Conservation (phyloP, 441 rosid genomes). For the Corymbia citriodora region DNA sequence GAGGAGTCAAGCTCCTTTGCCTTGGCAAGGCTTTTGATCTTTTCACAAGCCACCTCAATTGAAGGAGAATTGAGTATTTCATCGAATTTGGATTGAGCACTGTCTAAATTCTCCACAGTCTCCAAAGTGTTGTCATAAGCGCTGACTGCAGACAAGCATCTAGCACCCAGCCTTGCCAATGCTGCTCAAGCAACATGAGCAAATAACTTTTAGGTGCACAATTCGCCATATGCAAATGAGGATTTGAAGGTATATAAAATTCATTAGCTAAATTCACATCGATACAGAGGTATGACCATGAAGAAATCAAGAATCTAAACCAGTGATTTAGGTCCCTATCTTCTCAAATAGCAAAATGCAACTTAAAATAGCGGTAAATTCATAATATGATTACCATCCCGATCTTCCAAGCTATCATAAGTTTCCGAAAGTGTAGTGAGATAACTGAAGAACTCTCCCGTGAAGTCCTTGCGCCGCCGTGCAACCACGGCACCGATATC, state of each 20-base stretch:
- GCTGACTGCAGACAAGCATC: constrained; percentile 84
- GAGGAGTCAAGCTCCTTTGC: constrained; percentile 89
- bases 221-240: background rate
- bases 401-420: constrained; percentile 62
- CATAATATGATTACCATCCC: constrained; percentile 56
- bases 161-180: constrained; percentile 65
- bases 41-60: constrained; percentile 77
- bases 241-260: background rate
- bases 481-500: constrained; percentile 75
- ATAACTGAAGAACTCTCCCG: constrained; percentile 67
- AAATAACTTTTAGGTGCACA: background rate
- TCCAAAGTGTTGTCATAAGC: constrained; percentile 81
- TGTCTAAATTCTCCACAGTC: constrained; percentile 56
- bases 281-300: background rate
- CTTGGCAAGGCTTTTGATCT: constrained; percentile 79
- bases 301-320: background rate
- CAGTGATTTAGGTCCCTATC: background rate
- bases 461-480: constrained; percentile 66
- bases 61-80: constrained; percentile 80
- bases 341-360: background rate
- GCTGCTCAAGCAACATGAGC: constrained; percentile 32
- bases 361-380: background rate
- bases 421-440: constrained; percentile 60
- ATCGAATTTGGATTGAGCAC: constrained; percentile 85
- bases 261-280: background rate